Percentiles rank a stretch among this genome's conserved stretches.
Conservation (phyloP, 2,329 filamentous ascomycete genomes). For the Cucurbitaria berberidis region DNA sequence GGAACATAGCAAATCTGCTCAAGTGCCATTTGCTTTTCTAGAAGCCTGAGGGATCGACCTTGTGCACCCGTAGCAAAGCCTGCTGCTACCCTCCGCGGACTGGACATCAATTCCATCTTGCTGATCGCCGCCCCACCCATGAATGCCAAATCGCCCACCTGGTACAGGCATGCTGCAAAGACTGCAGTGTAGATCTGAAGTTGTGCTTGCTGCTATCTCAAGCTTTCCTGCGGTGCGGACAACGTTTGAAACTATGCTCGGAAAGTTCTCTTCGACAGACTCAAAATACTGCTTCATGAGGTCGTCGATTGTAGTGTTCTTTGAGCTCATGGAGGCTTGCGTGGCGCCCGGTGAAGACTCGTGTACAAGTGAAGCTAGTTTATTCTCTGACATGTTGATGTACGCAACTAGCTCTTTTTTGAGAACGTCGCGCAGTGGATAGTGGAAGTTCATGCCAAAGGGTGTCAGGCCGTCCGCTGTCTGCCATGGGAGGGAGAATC, state of each 20-base stretch:
- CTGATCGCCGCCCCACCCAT: slow-evolving; percentile 66
- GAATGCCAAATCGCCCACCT: slow-evolving; percentile 66
- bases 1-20: neutral
- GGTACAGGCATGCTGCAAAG: slow-evolving; percentile 74
- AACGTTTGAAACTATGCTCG: slow-evolving; percentile 92
- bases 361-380: slow-evolving; percentile 54
- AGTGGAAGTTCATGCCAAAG: slow-evolving; percentile 68
- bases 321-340: slow-evolving; percentile 63
- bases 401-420: slow-evolving; percentile 79
- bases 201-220: slow-evolving; percentile 52
- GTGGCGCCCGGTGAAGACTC: slow-evolving; percentile 26
- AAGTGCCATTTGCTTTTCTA: neutral
- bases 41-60: slow-evolving; percentile 55
- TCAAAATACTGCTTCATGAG: slow-evolving; percentile 89
- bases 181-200: slow-evolving; percentile 58
- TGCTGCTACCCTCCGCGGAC: slow-evolving; percentile 23
- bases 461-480: slow-evolving; percentile 75
- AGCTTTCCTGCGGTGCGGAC: slow-evolving; percentile 90
- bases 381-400: slow-evolving; percentile 59
- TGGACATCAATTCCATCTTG: slow-evolving; percentile 38
- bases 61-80: slow-evolving; percentile 76
- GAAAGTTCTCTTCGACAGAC: slow-evolving; percentile 83
- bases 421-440: slow-evolving; percentile 84
- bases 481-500: slow-evolving; percentile 81
- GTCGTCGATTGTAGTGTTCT: slow-evolving; percentile 86